Evolutionary conservation across 208 protist genomes (phyloP), one percentile per base, ranked within the genome.

Genomic region (Phytomonas francai): DNA sequence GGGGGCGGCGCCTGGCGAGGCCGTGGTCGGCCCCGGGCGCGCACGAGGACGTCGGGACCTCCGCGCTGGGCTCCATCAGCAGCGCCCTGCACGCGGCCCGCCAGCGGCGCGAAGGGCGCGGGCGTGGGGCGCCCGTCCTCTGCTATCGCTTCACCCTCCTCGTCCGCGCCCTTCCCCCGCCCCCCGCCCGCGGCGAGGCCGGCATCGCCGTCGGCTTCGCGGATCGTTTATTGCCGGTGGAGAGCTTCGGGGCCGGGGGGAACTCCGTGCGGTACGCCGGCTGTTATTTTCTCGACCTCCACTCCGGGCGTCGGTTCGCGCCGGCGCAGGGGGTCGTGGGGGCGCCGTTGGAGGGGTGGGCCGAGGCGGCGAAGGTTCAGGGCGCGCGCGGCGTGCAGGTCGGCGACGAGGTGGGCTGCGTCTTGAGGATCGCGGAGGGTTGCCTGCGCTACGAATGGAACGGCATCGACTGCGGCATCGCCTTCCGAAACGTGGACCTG

Each of bases 211-310:
- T 85, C 0, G 83, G 83, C 19, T 84, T 89, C 67, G 67, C 83
- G 14, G 83, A 89, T 58, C 77, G 80, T 54, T 74, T 81, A 42
- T 11, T 89, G 3, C 77, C 77, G 0, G 62, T 85, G 54, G 83
- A 88, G 70, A 78, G 72, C 60, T 87, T 84, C 68, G 76, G 73
- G 31, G 59, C 25, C 12, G 77, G 71, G 28, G 70, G 70, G 8
- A 87, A 84, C 62, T 76, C 78, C 5, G 63, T 79, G 54, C 49
- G 49, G 27, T 82, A 87, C 63, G 27, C 22, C 5, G 77, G 75
- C n/a, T 84, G 81, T 68, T 82, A 82, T 63, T 87, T 77, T 34
- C 36, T 87, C 16, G 74, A 80, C 39, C 60, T 87, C 42, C 68
- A 70, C 25, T 64, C 60, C 25, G 78, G 78, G 29, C 39, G 67